Evolutionary conservation across 768 basidiomycete species (phyloP), one percentile per base, ranked within the genome.

Genomic region (Fistulinella prunicolor): DNA sequence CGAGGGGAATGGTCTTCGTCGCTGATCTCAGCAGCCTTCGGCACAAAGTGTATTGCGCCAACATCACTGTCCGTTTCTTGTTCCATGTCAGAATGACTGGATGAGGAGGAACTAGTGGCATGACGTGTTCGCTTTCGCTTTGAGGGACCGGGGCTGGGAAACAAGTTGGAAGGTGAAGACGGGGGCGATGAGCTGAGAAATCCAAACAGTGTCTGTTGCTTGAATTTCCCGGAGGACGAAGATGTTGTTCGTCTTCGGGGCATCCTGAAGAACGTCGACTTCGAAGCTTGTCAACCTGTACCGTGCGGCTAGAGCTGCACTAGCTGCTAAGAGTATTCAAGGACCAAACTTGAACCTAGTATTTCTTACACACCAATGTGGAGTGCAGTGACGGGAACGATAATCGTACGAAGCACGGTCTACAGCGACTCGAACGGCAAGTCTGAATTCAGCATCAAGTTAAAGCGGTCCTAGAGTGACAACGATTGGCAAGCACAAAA

Each of bases 21-120:
- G 45, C 57, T 60, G 39, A 52, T 38, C n/a, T 55, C 55, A 4
- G 46, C 9, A 24, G 34, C 39, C 22, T 67, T 51, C 16, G 74
- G 67, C 49, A 76, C 77, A 42, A 86, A 77, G 37, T 59, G 74
- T 41, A 85, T 81, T 22, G 68, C 74, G 14, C 70, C 74, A 34
- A 82, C 72, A 49, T 76, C 75, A 42, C 77, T 73, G 42, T 73
- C 73, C 26, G 65, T 55, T 39, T 61, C 65, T 7, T 58, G 52
- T 8, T 47, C 59, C 6, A 58, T 62, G 23, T 55, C 53, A 51
- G 54, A 48, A 47, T 53, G 24, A 26, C 45, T 43, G 40, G 45
- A 37, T 24, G 56, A 44, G 23, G 56, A 44, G 23, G 61, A 30
- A n/a, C 42, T 59, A 36, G 55, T 30, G 24, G 24, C 26, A 46